Evolutionary conservation across 352 stramenopile genomes (phyloP).

Genomic region (Globisporangium rhizosaccharum): DNA sequence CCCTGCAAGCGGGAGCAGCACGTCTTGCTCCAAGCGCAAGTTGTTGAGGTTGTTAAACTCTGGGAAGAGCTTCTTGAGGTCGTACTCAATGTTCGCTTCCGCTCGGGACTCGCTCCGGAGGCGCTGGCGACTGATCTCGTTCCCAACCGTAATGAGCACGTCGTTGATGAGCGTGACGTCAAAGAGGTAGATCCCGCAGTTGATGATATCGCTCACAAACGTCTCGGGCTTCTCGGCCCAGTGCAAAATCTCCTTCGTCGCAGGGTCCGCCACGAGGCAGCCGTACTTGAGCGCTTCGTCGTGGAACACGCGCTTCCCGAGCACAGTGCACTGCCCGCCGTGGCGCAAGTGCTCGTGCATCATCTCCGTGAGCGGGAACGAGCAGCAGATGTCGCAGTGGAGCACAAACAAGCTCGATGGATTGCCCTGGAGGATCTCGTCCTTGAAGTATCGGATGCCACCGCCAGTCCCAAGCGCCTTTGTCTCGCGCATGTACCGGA

Average conservation of each 20-base stretch:
- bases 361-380: slow-evolving; percentile 86
- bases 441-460: slow-evolving; percentile 77
- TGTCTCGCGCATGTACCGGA: slow-evolving; percentile 76
- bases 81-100: slow-evolving; percentile 65
- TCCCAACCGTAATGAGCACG: slow-evolving; percentile 67
- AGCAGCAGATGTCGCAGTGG: slow-evolving; percentile 86
- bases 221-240: slow-evolving; percentile 88
- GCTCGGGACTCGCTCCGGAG: slow-evolving; percentile 68
- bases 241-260: slow-evolving; percentile 80
- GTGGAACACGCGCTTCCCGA: slow-evolving; percentile 85
- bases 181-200: slow-evolving; percentile 87
- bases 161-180: slow-evolving; percentile 71
- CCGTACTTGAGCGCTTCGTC: slow-evolving; percentile 88
- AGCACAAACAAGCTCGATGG: slow-evolving; percentile 75
- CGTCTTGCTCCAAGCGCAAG: slow-evolving; percentile 79
- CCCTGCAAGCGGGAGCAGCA: slow-evolving; percentile 77
- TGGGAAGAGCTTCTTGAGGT: slow-evolving; percentile 84
- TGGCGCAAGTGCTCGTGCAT: slow-evolving; percentile 84
- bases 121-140: slow-evolving; percentile 76
- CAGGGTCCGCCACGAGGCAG: slow-evolving; percentile 72
- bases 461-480: slow-evolving; percentile 81
- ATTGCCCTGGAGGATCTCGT: slow-evolving; percentile 78
- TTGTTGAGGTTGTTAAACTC: slow-evolving; percentile 86
- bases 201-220: slow-evolving; percentile 90
- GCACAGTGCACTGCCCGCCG: slow-evolving; percentile 60